Evolutionary conservation across 75 land plant species (phyloP).

Genomic region (Sequoia sempervirens): DNA sequence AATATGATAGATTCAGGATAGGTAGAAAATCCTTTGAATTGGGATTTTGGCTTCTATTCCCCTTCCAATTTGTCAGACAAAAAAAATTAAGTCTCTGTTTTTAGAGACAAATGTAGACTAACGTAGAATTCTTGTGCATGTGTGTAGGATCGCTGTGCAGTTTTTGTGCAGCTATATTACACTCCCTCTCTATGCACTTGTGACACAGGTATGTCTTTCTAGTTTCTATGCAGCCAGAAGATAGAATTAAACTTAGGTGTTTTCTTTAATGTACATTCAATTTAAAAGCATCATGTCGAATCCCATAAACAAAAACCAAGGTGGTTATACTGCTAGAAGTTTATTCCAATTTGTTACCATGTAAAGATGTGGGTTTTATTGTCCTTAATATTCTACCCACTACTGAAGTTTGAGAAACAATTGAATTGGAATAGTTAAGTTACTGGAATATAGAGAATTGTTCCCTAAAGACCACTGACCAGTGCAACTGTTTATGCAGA

Average conservation of each 20-base stretch:
- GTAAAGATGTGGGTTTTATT: not conserved
- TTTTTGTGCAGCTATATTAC: constrained; percentile 59
- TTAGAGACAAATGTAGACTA: not conserved
- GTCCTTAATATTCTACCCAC: not conserved
- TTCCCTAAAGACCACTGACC: not conserved
- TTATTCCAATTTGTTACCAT: not conserved
- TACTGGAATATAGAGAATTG: not conserved
- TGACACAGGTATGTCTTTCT: constrained; percentile 45
- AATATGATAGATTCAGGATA: not conserved
- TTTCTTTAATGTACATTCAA: not conserved
- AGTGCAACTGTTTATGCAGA: constrained; percentile 9
- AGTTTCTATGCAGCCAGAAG: not conserved
- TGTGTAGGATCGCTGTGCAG: constrained; percentile 15
- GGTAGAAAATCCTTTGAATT: not conserved
- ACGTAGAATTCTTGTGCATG: not conserved
- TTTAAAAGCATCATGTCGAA: not conserved
- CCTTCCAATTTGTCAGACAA: not conserved
- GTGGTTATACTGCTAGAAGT: not conserved
- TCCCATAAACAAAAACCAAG: not conserved
- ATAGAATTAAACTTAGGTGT: not conserved
- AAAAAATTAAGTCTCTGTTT: not conserved
- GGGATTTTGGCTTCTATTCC: not conserved
- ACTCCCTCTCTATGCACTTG: constrained; percentile 68
- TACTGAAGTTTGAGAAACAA: not conserved
- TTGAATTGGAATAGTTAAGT: not conserved